Conservation (phyloP, 257 asterid species). For the Rhazya stricta region DNA sequence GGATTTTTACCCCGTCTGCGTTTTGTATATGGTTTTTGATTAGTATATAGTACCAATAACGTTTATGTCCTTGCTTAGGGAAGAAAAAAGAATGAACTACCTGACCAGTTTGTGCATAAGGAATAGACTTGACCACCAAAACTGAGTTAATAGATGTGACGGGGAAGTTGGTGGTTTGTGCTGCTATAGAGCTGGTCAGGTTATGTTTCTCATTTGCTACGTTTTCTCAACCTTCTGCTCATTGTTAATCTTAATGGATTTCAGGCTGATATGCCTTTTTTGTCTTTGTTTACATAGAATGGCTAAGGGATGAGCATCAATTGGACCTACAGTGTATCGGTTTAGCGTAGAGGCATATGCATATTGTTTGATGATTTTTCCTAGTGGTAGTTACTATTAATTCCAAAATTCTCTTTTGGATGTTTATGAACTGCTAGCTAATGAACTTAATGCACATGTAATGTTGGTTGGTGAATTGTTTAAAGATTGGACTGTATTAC, state of each 20-base stretch:
- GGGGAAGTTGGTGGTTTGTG: neutral
- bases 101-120: neutral
- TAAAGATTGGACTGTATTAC: constrained; percentile 35
- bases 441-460: constrained; percentile 35
- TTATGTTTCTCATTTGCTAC: neutral
- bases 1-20: neutral
- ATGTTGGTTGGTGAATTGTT: constrained; percentile 36
- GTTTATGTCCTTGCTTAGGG: neutral
- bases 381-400: neutral
- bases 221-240: neutral
- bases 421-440: constrained; percentile 25
- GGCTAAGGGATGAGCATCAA: neutral
- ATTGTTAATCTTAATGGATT: neutral
- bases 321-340: neutral
- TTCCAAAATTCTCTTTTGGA: constrained; percentile 15
- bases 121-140: neutral
- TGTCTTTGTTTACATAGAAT: neutral
- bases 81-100: neutral
- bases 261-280: neutral
- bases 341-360: constrained; percentile 1
- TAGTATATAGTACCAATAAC: neutral
- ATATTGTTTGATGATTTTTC: neutral
- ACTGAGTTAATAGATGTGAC: neutral
- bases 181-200: neutral
- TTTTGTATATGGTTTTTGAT: neutral